Conservation (phyloP, 208 protist species). For the Histomonas meleagridis region DNA sequence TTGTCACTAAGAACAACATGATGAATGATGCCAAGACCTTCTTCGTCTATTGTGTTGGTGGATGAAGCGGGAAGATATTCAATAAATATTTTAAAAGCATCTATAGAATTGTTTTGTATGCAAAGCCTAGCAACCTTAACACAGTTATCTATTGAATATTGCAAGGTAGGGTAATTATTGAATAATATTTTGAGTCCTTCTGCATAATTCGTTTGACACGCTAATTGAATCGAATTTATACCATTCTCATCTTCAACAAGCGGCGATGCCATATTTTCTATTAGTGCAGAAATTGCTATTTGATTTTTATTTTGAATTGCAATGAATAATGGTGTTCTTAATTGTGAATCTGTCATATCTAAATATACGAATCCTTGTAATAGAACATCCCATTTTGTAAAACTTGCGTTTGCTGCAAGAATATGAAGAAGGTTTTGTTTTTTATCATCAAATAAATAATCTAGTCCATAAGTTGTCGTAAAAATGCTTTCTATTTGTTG, state of each 20-base stretch:
- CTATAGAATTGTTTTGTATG: background rate
- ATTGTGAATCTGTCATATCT: background rate
- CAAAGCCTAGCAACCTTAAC: background rate
- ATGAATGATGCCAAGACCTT: background rate
- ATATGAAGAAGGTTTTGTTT: background rate
- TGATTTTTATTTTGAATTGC: background rate
- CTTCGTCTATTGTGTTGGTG: background rate
- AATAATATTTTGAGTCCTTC: background rate
- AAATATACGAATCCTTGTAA: background rate
- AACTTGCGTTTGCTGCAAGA: background rate
- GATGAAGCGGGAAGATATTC: background rate
- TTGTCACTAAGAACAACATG: background rate
- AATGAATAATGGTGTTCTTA: background rate
- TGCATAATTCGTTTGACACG: background rate
- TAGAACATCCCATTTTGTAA: background rate
- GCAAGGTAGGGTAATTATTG: background rate
- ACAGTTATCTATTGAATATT: background rate
- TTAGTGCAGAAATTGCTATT: background rate
- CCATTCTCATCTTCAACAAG: slow-evolving; percentile 14
- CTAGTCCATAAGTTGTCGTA: background rate
- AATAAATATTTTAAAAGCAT: background rate
- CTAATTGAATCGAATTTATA: background rate
- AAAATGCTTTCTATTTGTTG: background rate
- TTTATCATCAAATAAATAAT: slow-evolving; percentile 21
- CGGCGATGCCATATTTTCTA: background rate